phyloP scores from a whole-genome alignment of 1,284 basidiomycete genomes.

The Erythrobasidium hasegawianum region DNA sequence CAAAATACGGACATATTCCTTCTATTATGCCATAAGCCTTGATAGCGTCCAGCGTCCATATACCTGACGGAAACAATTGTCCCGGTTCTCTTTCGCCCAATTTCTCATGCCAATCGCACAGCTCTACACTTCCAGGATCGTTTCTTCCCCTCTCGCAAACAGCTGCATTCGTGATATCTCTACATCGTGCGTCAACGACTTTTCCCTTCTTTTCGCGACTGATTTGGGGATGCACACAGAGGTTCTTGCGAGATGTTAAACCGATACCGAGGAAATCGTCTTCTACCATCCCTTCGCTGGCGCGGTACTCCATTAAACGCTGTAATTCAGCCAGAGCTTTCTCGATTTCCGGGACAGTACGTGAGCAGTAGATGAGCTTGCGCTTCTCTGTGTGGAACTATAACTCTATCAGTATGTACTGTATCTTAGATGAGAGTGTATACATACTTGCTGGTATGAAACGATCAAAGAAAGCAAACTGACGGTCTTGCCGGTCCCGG shows the following conservation, averaged over 20 bases:
- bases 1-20: constrained; percentile 91
- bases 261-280: constrained; percentile 82
- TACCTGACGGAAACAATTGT: constrained; percentile 75
- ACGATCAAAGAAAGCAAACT: constrained; percentile 94
- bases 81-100: constrained; percentile 77
- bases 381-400: constrained; percentile 87
- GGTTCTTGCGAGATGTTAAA: constrained; percentile 90
- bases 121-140: constrained; percentile 83
- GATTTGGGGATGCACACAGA: constrained; percentile 94
- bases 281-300: constrained; percentile 71
- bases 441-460: constrained; percentile 85
- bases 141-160: constrained; percentile 79
- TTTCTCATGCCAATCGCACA: constrained; percentile 94
- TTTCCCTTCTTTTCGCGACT: constrained; percentile 97
- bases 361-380: constrained; percentile 98
- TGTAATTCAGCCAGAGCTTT: constrained; percentile 96
- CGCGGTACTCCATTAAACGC: constrained; percentile 87
- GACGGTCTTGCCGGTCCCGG: constrained; percentile 98
- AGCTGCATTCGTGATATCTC: constrained; percentile 86
- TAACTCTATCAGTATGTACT: neutral
- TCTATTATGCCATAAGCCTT: constrained; percentile 82
- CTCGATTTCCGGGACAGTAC: constrained; percentile 99
- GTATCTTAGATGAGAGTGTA: neutral
- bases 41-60: constrained; percentile 93
- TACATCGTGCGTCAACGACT: constrained; percentile 91